Conservation (phyloP, 2,329 filamentous ascomycete genomes). For the Lasiodiplodia hormozganensis region DNA sequence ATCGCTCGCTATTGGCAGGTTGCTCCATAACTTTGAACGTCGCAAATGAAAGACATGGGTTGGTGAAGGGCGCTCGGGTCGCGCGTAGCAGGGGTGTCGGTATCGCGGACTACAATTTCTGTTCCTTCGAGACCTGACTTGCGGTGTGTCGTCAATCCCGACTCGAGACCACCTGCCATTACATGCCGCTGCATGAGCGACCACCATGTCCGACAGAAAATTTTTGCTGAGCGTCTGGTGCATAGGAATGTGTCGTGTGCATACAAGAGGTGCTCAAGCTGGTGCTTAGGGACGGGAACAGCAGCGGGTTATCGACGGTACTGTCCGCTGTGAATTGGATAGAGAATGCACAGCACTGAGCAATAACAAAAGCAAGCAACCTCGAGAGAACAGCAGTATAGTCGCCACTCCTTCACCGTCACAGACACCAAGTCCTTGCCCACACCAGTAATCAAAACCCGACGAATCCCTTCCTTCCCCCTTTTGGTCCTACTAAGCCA, state of each 20-base stretch:
- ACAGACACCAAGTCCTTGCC: not conserved
- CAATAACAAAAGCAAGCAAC: not conserved
- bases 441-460: not conserved
- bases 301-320: too few species aligned
- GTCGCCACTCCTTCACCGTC: not conserved
- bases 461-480: not conserved
- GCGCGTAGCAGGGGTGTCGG: not conserved
- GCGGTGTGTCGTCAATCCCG: not conserved
- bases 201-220: too few species aligned
- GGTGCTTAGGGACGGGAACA: too few species aligned
- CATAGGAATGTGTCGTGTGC: too few species aligned
- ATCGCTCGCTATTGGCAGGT: constrained; percentile 4
- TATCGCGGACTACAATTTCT: not conserved
- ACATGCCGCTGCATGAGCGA: too few species aligned
- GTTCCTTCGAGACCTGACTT: not conserved
- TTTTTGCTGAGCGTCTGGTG: too few species aligned
- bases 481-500: not conserved
- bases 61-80: constrained; percentile 23
- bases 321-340: not conserved
- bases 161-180: not conserved
- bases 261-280: too few species aligned
- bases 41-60: constrained; percentile 25
- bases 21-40: constrained; percentile 9
- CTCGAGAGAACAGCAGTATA: not conserved
- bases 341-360: not conserved